Evolutionary conservation across 306 rosid species (phyloP).

Genomic region (Casuarina cunninghamiana): DNA sequence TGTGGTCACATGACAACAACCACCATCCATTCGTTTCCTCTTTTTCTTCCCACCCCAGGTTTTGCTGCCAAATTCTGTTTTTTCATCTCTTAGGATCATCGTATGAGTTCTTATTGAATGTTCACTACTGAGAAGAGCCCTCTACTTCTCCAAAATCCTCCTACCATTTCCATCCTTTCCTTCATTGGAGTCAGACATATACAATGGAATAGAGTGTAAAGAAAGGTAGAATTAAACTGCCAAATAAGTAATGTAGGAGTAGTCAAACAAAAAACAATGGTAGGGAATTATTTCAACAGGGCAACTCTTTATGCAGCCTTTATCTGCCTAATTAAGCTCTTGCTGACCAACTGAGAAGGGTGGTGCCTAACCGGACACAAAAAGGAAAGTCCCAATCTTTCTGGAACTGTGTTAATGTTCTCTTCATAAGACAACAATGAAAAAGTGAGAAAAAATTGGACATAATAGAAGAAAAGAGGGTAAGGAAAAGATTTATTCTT

Average conservation of each 20-base stretch:
- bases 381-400: too few species aligned
- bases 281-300: background rate
- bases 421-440: too few species aligned
- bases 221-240: background rate
- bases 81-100: slow-evolving; percentile 7
- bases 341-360: too few species aligned
- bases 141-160: too few species aligned
- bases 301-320: slow-evolving; percentile 10
- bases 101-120: slow-evolving; percentile 6
- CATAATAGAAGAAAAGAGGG: too few species aligned
- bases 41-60: background rate
- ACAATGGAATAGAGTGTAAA: background rate
- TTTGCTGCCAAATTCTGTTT: slow-evolving; percentile 11
- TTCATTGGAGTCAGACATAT: background rate
- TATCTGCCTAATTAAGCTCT: background rate
- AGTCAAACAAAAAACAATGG: background rate
- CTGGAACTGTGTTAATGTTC: too few species aligned
- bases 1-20: background rate
- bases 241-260: background rate
- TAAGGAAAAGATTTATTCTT: too few species aligned
- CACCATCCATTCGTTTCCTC: background rate
- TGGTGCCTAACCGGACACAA: too few species aligned
- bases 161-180: background rate
- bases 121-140: background rate
- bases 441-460: too few species aligned